phyloP scores from a whole-genome alignment of 345 rosid species.

The Linum tenue region DNA sequence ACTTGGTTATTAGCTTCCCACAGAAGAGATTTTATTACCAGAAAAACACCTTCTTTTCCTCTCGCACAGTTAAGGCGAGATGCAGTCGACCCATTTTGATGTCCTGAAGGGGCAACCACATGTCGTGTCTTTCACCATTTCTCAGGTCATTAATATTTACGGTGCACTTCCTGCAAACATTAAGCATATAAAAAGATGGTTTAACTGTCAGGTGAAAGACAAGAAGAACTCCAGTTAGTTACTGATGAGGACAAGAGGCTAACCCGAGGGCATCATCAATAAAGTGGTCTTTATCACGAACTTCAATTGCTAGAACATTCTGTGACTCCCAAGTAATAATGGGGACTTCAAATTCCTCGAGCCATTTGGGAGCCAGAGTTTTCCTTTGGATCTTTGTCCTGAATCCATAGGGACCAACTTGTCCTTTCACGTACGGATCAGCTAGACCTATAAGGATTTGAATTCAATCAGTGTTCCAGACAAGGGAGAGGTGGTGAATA shows the following conservation, averaged over 20 bases:
- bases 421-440: conserved; percentile 94
- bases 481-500: not conserved
- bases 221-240: not conserved
- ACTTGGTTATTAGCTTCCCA: not conserved
- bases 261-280: conserved; percentile 83
- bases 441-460: conserved; percentile 57
- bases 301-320: conserved; percentile 59
- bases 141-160: conserved; percentile 51
- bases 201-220: no score
- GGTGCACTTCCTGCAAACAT: conserved; percentile 44
- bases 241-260: conserved; percentile 19
- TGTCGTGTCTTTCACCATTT: conserved; percentile 70
- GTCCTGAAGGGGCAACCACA: conserved; percentile 84
- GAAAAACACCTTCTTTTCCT: conserved; percentile 47
- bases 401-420: conserved; percentile 69
- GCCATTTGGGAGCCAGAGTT: conserved; percentile 84
- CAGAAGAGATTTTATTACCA: not conserved
- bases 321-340: conserved; percentile 68
- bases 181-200: not conserved
- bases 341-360: conserved; percentile 77
- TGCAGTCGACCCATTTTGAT: conserved; percentile 75
- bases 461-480: not conserved
- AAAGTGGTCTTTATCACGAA: conserved; percentile 74
- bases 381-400: conserved; percentile 58
- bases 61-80: conserved; percentile 60